Base-by-base conservation (phyloP, 345 rosid genomes). In the Boechera retrofracta region DNA sequence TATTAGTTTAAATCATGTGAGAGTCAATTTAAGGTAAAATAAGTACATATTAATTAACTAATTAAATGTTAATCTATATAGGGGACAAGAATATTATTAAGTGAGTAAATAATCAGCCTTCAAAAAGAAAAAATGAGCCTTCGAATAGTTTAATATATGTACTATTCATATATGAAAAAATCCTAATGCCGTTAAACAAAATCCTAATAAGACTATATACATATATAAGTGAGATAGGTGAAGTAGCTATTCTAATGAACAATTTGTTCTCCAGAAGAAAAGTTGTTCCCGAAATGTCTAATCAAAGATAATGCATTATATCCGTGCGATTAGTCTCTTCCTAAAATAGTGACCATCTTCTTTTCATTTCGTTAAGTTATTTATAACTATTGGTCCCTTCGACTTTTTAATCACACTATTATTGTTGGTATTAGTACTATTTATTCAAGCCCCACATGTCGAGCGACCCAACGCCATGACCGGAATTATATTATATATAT, bases 271-370 rank as follows among this genome's bases (percentile, higher is more conserved):
- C 10, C 31, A 24, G 3, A 69, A 69, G 36, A 69, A 41, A 69
- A 52, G 0, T 10, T 33, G 59, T 55, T 44, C 65, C 26, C 58
- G 33, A 63, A 54, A 63, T 71, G 80, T 64, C 66, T 64, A 54
- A 70, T 64, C 59, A 63, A 13, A 70, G 64, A 63, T 55, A 77
- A 69, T 54, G 41, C 42, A 62, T 62, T 57, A 54, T 62, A 54
- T 62, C 71, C 80, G 57, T 62, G 70, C 70, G 75, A 77, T 69
- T 70, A 70, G 53, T 26, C 71, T 70, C 66, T 63, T 77, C 80
- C 39, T 53, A 69, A 33, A 62, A 45, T 12, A 77, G 48, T 70
- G 70, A 77, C 32, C 9, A 32, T 67, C 45, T 28, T 48, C 44
- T 58, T 67, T 67, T 58, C 35, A 48, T 31, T 76, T 76, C 29